Evolutionary conservation across 352 stramenopile species (phyloP), one percentile per base, ranked within the genome.

Genomic region (Globisporangium sylvaticum): DNA sequence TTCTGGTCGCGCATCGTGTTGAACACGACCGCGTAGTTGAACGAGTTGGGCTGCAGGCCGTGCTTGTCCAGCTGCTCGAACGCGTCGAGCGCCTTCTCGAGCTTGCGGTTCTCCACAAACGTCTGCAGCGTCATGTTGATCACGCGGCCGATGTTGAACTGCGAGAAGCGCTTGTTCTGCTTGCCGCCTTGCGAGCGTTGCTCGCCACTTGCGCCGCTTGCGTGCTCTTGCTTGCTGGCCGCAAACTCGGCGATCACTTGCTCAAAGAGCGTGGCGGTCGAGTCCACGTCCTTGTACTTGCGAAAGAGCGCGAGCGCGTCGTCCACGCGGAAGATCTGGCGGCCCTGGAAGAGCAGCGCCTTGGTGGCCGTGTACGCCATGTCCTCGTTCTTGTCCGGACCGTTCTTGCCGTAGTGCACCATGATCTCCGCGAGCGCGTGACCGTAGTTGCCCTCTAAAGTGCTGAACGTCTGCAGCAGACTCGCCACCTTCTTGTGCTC

Each of bases 401-500:
- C 74, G 22, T 73, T 50, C 50, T 80, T 78, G 18, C 76, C 54
- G 64, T 84, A 92, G 48, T 84, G 74, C 24, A 22, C 66, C 34
- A 87, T 68, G 31, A 87, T 76, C 66, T 87, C 76, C 53, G 63
- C 73, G 55, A 90, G 54, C 37, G 79, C 80, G 58, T 73, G 79
- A 12, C 69, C 69, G 50, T 87, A 80, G 18, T 81, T 80, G n/a
- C 71, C 70, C 32, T 70, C 70, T 25, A 80, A 50, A 42, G 76
- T 57, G 22, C 69, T 76, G 58, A 90, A 90, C 14, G 78, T 78
- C 55, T 86, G 80, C 22, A 92, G 29, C 18, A 92, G 44, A 39
- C 66, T 73, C 29, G 74, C 74, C 3, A 92, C 66, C 70, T 90
- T 90, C 56, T 82, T 78, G 61, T 80, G 58, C 44, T 90, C 69